Conservation (phyloP, 176 grass and related monocot species). For the Eragrostis curvula region DNA sequence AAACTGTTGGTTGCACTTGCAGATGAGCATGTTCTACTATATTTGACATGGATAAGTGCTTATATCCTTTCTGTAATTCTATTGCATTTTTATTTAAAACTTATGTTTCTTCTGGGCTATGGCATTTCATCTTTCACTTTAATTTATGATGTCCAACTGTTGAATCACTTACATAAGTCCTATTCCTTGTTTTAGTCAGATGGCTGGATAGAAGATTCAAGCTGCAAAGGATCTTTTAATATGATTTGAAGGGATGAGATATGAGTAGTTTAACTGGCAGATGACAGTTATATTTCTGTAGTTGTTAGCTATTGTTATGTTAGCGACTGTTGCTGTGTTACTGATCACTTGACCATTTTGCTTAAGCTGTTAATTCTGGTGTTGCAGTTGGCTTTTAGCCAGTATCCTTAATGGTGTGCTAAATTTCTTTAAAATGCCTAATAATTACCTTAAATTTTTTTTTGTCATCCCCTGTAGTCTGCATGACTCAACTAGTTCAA, state of each 20-base stretch:
- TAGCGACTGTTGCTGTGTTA: too few species aligned
- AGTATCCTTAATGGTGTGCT: not conserved
- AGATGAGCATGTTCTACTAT: not conserved
- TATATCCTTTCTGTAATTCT: too few species aligned
- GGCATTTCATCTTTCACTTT: not conserved
- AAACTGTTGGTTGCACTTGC: not conserved
- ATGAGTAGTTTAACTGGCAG: not conserved
- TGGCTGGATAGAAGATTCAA: constrained; percentile 22
- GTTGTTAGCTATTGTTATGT: not conserved
- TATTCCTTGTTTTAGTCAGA: constrained; percentile 32
- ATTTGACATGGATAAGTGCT: not conserved
- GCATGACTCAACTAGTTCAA: too few species aligned
- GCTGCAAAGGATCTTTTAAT: not conserved
- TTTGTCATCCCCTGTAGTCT: not conserved
- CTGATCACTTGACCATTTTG: not conserved
- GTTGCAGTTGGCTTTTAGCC: not conserved
- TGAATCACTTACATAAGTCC: not conserved
- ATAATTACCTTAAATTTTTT: too few species aligned
- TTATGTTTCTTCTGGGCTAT: not conserved
- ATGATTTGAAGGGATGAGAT: too few species aligned
- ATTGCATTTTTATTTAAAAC: not conserved
- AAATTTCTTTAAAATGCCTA: not conserved
- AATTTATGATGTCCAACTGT: not conserved
- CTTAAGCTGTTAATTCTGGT: not conserved
- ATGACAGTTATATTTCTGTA: not conserved